Evolutionary conservation across 768 basidiomycete genomes (phyloP), one percentile per base, ranked within the genome.

Genomic region (Strobilomyces echinocephalus): DNA sequence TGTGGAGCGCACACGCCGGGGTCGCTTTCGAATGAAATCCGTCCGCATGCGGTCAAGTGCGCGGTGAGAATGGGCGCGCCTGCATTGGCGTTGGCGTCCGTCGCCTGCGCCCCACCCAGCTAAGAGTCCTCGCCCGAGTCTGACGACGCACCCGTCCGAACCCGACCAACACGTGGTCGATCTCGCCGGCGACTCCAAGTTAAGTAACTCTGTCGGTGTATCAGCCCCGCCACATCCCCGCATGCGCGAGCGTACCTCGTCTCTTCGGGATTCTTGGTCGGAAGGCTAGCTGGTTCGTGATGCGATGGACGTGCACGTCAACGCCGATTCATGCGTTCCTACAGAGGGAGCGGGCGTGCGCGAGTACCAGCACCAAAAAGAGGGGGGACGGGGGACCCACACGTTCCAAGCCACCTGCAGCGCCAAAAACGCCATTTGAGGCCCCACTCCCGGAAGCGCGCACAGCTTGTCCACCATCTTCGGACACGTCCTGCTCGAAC

Each of bases 301-400:
- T 97, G 8, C 95, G 77, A 60, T 97, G 94, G 8, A 97, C 94
- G 67, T 99, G 95, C 0, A 92, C 88, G 60, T 99, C 95, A 0
- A 98, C 95, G 0, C 95, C 95, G 33, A 97, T 95, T 1, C 95
- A 95, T 24, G 79, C 75, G 61, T 93, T 91, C 43, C 89, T 92
- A 46, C 30, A 6, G 30, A 30, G 30, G 7, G 30, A 30, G 30
- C 6, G 6, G 30, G 30, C 30, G 30, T 30, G 30, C 3, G 30
- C 30, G 30, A 30, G 30, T 1, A 8, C 30, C 9, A 30, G 30
- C 9, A 30, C 30, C 30, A 30, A 30, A 30, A 5, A 30, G 30
- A 30, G 30, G 30, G 6, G 9, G 9, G 9, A 30, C 41, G 16
- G 14, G 35, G 4, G 18, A 54, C 85, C 50, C 62, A 90, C 88